phyloP scores from a whole-genome alignment of 768 basidiomycete genomes.

The Leccinum barrowsii region DNA sequence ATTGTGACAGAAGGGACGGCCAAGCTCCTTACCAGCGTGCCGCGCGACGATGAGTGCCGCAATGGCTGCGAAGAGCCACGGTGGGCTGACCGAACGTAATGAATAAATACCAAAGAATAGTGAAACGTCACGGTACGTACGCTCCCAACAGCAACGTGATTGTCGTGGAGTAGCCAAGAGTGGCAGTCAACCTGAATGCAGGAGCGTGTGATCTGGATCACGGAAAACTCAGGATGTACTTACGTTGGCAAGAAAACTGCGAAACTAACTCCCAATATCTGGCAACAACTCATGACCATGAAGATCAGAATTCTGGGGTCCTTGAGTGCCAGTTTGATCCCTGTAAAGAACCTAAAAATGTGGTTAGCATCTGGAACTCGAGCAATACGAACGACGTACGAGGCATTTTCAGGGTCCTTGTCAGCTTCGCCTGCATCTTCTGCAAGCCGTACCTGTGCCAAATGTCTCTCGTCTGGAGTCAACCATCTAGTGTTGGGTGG shows the following conservation, averaged over 20 bases:
- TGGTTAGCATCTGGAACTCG: background rate
- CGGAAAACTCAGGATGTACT: constrained; percentile 7
- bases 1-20: background rate
- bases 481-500: constrained; percentile 64
- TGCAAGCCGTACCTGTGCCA: constrained; percentile 64
- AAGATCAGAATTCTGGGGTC: constrained; percentile 55
- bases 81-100: constrained; percentile 40
- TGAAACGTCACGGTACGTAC: constrained; percentile 33
- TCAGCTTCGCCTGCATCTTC: constrained; percentile 71
- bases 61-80: constrained; percentile 55
- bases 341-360: constrained; percentile 15
- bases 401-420: constrained; percentile 50
- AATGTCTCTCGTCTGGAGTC: constrained; percentile 42
- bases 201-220: background rate
- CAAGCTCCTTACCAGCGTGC: constrained; percentile 42
- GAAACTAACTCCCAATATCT: constrained; percentile 57
- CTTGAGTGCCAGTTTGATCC: constrained; percentile 48
- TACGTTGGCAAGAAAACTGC: constrained; percentile 58
- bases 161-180: constrained; percentile 60
- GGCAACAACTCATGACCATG: constrained; percentile 49
- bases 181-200: constrained; percentile 47
- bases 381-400: constrained; percentile 38
- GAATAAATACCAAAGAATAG: background rate
- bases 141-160: constrained; percentile 57
- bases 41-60: constrained; percentile 51